Evolutionary conservation across 352 stramenopile genomes (phyloP).

Genomic region (Phytophthora fragariaefolia): DNA sequence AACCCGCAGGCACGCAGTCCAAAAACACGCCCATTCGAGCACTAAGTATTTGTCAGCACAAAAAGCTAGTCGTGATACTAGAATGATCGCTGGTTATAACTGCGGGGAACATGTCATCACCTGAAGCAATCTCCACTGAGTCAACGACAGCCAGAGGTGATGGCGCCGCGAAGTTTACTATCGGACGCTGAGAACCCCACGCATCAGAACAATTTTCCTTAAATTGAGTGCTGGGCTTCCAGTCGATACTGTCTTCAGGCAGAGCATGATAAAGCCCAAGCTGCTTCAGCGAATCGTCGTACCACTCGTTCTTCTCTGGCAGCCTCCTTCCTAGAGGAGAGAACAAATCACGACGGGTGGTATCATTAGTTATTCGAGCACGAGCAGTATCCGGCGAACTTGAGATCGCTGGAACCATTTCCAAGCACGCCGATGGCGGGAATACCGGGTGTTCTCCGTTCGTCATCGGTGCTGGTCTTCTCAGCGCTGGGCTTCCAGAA

Average conservation of each 20-base stretch:
- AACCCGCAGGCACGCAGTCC: too few species aligned
- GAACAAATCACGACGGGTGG: constrained; percentile 52
- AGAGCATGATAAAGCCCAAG: constrained; percentile 48
- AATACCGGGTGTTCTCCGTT: constrained; percentile 18
- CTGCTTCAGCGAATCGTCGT: constrained; percentile 55
- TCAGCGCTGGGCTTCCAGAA: constrained; percentile 4
- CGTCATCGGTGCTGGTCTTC: too few species aligned
- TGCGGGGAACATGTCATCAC: constrained; percentile 24
- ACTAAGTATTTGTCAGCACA: too few species aligned
- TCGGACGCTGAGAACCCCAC: constrained; percentile 24
- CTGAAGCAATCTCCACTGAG: constrained; percentile 6
- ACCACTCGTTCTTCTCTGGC: constrained; percentile 45
- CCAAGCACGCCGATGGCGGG: constrained; percentile 22
- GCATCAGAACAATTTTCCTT: constrained; percentile 27
- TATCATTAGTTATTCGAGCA: too few species aligned
- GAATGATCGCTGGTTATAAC: constrained; percentile 6
- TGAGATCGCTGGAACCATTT: constrained; percentile 3
- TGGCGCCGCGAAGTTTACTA: too few species aligned
- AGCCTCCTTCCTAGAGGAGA: constrained; percentile 21
- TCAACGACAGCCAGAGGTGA: too few species aligned
- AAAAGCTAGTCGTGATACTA: constrained; percentile 13
- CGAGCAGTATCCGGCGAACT: constrained; percentile 1
- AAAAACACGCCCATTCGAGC: too few species aligned
- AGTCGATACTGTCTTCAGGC: constrained; percentile 51
- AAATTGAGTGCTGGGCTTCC: constrained; percentile 48